Base-by-base conservation (phyloP, 331 rosid species). In the Rhamnella rubrinervis region DNA sequence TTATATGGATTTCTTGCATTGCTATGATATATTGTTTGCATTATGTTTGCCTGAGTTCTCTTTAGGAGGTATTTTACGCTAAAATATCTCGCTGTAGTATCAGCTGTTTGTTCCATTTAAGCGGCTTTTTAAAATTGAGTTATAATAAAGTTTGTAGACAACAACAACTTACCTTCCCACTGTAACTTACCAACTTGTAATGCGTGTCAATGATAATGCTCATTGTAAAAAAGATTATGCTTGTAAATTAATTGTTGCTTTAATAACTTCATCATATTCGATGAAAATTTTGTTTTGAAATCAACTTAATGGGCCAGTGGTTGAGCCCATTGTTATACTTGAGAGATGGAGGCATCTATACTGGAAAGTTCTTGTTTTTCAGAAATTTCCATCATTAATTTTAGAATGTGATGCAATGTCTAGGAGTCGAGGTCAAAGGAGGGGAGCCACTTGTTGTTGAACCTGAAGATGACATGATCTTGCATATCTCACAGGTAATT, bases 401-500 rank as follows among this genome's bases (percentile, higher is more conserved):
- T 68, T 56, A 35, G 47, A 62, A 5, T 59, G 35, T 65, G 25
- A 52, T 50, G 17, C 25, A 49, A 68, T 61, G 57, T 75, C 20
- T 73, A 91, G 97, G 96, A 78, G 87, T 69, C 52, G 93, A 85
- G 80, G 85, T 88, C 49, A 86, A 85, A 80, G 73, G 73, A 69
- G 96, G 89, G 50, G 78, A 83, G 77, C 47, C 90, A 65, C 57
- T 86, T 70, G 75, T 71, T 76, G 91, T 86, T 76, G 72, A 70
- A 23, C 93, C 91, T 2, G 86, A 83, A 19, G 78, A 76, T 46
- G 66, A 44, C 19, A 75, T 13, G 72, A 25, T 83, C 47, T 55
- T 91, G 74, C 96, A 88, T 76, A 87, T 91, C 74, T 83, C 97
- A 46, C 81, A 67, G 92, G 96, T 91, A 51, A 69, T 72, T 56